These are phyloP conservation scores for Stachybotrys chlorohalonatus DNA, from an alignment of 2,329 filamentous ascomycete genomes.

Conservation along the genomic window DNA sequence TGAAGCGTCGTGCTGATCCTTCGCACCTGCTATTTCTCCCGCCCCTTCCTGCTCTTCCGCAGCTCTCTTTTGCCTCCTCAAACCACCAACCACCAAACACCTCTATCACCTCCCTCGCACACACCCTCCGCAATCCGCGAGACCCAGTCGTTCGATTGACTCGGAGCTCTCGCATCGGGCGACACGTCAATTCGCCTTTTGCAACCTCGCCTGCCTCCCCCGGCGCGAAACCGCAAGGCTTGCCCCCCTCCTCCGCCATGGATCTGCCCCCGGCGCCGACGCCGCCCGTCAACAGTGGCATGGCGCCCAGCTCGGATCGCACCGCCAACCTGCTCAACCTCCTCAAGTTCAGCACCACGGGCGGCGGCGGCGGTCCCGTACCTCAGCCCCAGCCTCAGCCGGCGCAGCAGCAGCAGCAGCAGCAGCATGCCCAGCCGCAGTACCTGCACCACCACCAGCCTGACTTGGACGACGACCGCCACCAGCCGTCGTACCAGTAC, in stretches of 20 bases:
- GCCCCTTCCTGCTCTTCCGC: not conserved
- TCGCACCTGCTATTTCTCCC: not conserved
- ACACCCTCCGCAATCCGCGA: too few relatives aligned
- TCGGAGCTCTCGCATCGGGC: not conserved
- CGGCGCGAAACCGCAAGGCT: not conserved
- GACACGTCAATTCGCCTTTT: not conserved
- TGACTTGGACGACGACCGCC: slow-evolving; percentile 1
- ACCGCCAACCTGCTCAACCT: slow-evolving; percentile 50
- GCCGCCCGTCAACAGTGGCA: slow-evolving; percentile 31
- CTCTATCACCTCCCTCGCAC: too few relatives aligned
- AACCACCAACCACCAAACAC: not conserved
- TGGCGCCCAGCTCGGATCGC: slow-evolving; percentile 33
- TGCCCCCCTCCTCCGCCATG: slow-evolving; percentile 14
- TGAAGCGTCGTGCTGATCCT: not conserved
- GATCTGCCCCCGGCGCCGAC: slow-evolving; percentile 44
- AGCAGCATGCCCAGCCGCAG: slow-evolving; percentile 12
- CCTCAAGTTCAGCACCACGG: slow-evolving; percentile 47
- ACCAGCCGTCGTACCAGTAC: slow-evolving; percentile 4
- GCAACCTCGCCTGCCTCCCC: not conserved
- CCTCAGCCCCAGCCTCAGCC: slow-evolving; percentile 24
- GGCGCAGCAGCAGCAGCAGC: slow-evolving; percentile 13
- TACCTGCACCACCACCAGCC: slow-evolving; percentile 9
- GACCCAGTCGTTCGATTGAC: not conserved
- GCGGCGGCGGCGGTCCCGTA: slow-evolving; percentile 14
- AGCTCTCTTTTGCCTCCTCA: not conserved